phyloP scores from a whole-genome alignment of 179 eudicot species.

The Beta corolliflora region DNA sequence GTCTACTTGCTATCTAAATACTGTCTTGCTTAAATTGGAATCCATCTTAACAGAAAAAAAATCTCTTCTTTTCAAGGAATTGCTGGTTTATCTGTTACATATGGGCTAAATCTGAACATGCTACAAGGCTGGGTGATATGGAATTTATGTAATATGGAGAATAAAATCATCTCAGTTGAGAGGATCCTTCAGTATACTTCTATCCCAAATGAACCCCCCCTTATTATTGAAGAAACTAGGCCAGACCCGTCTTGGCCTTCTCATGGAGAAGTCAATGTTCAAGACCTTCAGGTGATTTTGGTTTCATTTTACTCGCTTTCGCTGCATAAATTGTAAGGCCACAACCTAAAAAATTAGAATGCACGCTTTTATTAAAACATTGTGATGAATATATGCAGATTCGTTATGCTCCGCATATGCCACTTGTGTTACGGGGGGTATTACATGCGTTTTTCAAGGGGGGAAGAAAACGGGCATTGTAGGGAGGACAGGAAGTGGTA shows the following conservation, averaged over 20 bases:
- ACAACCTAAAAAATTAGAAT: no score
- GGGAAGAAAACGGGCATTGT: slow-evolving; percentile 65
- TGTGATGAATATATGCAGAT: slow-evolving; percentile 39
- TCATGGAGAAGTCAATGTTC: slow-evolving; percentile 47
- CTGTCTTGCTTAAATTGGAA: background rate
- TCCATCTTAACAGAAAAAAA: background rate
- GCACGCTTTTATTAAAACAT: background rate
- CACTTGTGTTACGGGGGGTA: slow-evolving; percentile 69
- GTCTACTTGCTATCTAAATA: background rate
- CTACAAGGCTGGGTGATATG: slow-evolving; percentile 8
- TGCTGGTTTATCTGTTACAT: slow-evolving; percentile 18
- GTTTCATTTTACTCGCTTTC: no score
- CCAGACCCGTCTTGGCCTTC: slow-evolving; percentile 44
- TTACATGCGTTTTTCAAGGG: slow-evolving; percentile 63
- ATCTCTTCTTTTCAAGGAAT: background rate
- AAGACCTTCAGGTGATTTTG: slow-evolving; percentile 51
- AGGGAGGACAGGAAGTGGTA: slow-evolving; percentile 69
- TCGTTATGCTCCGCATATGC: slow-evolving; percentile 77
- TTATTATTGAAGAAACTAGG: background rate
- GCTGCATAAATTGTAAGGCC: background rate
- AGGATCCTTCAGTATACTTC: slow-evolving; percentile 18
- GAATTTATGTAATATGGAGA: background rate
- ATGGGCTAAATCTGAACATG: slow-evolving; percentile 3
- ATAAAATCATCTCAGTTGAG: slow-evolving; percentile 15
- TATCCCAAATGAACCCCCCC: background rate